phyloP scores from a whole-genome alignment of 2,329 filamentous ascomycete species.

The Trichocomaceae sp. region DNA sequence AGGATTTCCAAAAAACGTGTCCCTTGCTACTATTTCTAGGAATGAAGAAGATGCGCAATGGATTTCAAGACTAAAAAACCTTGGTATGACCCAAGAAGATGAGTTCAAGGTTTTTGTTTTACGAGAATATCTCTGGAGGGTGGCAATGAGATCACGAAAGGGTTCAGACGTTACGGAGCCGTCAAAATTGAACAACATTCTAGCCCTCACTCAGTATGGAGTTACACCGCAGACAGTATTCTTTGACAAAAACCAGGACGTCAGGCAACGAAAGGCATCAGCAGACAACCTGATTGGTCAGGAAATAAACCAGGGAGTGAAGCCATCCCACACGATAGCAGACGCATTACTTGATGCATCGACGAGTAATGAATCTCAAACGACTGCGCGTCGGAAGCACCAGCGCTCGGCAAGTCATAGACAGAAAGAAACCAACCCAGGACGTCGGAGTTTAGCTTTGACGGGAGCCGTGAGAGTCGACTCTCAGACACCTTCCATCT shows the following conservation, averaged over 20 bases:
- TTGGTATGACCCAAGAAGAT: conserved; percentile 75
- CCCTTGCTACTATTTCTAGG: conserved; percentile 59
- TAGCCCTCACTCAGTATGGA: conserved; percentile 67
- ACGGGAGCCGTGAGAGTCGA: conserved; percentile 21
- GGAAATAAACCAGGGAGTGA: conserved; percentile 31
- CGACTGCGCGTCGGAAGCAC: conserved; percentile 43
- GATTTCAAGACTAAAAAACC: conserved; percentile 75
- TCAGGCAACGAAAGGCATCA: conserved; percentile 34
- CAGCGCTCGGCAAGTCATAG: conserved; percentile 36
- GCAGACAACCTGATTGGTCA: conserved; percentile 23
- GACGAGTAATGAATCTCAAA: conserved; percentile 67
- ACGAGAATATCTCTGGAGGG: conserved; percentile 83
- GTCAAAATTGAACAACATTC: conserved; percentile 59
- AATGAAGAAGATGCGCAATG: conserved; percentile 94
- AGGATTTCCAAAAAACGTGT: conserved; percentile 49
- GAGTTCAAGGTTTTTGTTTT: conserved; percentile 83
- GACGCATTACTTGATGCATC: conserved; percentile 90
- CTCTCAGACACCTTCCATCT: conserved; percentile 24
- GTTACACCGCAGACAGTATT: conserved; percentile 84
- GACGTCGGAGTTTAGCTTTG: conserved; percentile 14
- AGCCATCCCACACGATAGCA: conserved; percentile 65
- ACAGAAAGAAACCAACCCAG: conserved; percentile 26
- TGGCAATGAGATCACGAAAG: conserved; percentile 64
- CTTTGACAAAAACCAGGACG: conserved; percentile 68
- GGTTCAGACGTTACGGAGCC: conserved; percentile 31